phyloP scores from a whole-genome alignment of 2,329 filamentous ascomycete genomes.

The Diplodia corticola region DNA sequence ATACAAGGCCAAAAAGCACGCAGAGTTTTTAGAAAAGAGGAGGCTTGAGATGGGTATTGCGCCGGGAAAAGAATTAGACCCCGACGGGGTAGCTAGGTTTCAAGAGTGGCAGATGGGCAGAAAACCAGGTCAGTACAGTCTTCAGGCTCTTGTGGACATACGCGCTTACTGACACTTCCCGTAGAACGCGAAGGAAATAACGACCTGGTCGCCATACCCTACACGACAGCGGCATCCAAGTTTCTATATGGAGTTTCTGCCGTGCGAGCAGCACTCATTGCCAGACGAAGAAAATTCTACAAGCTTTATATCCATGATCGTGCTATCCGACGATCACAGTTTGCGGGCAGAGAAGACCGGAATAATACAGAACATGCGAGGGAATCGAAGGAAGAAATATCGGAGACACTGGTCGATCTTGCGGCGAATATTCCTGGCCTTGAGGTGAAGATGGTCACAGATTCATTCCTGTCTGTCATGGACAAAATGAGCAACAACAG shows the following conservation, averaged over 20 bases:
- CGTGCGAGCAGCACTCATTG: constrained; percentile 75
- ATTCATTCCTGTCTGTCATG: constrained; percentile 66
- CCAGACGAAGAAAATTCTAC: constrained; percentile 72
- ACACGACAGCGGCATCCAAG: constrained; percentile 84
- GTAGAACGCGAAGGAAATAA: background rate
- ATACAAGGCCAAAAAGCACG: too few species aligned
- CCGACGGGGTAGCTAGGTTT: background rate
- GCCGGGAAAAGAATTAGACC: background rate
- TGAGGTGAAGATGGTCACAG: constrained; percentile 60
- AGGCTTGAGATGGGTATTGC: too few species aligned
- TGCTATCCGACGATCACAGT: constrained; percentile 10
- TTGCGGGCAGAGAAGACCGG: background rate
- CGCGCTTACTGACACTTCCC: background rate
- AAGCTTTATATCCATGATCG: constrained; percentile 68
- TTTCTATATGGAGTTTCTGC: constrained; percentile 86
- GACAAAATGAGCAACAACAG: constrained; percentile 80
- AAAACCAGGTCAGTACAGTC: background rate
- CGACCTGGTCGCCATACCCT: constrained; percentile 43
- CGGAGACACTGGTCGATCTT: constrained; percentile 25
- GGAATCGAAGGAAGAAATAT: background rate
- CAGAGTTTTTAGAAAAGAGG: background rate
- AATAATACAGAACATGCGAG: background rate
- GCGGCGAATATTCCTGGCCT: constrained; percentile 20
- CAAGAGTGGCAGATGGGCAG: background rate
- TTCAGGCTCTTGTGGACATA: background rate